Conservation (phyloP, 768 basidiomycete species). For the Suillus spraguei region DNA sequence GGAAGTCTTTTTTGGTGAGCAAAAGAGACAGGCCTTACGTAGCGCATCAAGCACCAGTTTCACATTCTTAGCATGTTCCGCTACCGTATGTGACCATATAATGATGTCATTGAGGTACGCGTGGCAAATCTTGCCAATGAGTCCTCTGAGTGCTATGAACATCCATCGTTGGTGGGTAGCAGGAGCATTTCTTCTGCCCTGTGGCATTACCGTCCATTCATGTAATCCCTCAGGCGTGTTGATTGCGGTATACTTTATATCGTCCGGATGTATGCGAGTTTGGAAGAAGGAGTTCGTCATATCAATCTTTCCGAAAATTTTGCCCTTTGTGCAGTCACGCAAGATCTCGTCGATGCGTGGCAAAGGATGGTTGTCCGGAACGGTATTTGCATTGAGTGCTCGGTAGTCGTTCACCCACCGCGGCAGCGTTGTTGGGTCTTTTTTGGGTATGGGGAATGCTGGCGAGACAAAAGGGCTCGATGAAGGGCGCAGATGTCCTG, state of each 20-base stretch:
- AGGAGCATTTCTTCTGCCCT: conserved; percentile 35
- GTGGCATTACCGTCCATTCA: conserved; percentile 43
- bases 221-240: conserved; percentile 31
- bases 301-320: conserved; percentile 39
- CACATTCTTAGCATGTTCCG: conserved; percentile 38
- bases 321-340: conserved; percentile 10
- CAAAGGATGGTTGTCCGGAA: conserved; percentile 23
- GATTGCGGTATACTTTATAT: conserved; percentile 37
- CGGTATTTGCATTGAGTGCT: conserved; percentile 23
- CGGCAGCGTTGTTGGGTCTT: conserved; percentile 12
- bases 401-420: conserved; percentile 24
- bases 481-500: conserved; percentile 30
- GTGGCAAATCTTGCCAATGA: conserved; percentile 37
- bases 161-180: conserved; percentile 37
- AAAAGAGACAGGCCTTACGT: conserved; percentile 29
- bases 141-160: conserved; percentile 30
- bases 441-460: conserved; percentile 31
- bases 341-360: conserved; percentile 25
- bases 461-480: conserved; percentile 31
- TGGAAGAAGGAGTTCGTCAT: conserved; percentile 44
- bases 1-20: conserved; percentile 31
- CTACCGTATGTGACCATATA: conserved; percentile 36
- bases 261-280: conserved; percentile 28
- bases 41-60: conserved; percentile 32
- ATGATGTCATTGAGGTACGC: conserved; percentile 33